phyloP scores from a whole-genome alignment of 352 stramenopile genomes.

The Pythium diclinum region DNA sequence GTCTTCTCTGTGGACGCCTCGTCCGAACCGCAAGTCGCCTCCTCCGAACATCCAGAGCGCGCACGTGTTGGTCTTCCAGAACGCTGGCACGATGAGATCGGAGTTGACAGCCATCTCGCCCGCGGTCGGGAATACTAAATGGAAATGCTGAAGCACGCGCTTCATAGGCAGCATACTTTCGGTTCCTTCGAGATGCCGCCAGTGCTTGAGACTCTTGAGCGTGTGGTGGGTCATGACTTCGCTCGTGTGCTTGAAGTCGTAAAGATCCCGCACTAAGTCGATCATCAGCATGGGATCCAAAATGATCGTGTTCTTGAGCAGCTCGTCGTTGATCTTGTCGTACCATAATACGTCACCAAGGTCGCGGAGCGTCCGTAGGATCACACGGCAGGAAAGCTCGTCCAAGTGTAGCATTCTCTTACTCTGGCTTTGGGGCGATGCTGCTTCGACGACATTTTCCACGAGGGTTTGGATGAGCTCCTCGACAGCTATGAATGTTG shows the following conservation, averaged over 20 bases:
- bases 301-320: background rate
- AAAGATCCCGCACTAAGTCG: constrained; percentile 2
- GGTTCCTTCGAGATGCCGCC: background rate
- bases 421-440: too few species aligned
- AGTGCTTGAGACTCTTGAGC: background rate
- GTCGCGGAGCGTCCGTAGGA: constrained; percentile 5
- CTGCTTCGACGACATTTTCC: background rate
- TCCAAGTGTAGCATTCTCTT: background rate
- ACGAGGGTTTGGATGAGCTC: too few species aligned
- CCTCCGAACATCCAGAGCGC: background rate
- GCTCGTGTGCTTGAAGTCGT: background rate
- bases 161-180: constrained; percentile 17
- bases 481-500: background rate
- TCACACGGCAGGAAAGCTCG: background rate
- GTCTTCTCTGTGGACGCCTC: background rate
- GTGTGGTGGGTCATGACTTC: background rate
- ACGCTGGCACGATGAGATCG: too few species aligned
- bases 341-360: constrained; percentile 13
- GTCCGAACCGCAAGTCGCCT: background rate
- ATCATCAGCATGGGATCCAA: constrained; percentile 6
- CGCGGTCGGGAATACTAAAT: constrained; percentile 5
- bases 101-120: background rate
- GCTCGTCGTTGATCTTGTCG: background rate
- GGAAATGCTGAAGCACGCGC: constrained; percentile 13
- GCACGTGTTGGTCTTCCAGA: too few species aligned